A percentile compares a stretch with the other conserved stretches of the same genome.
Conservation (phyloP, 2,329 filamentous ascomycete species). For the Venturia oleaginea region DNA sequence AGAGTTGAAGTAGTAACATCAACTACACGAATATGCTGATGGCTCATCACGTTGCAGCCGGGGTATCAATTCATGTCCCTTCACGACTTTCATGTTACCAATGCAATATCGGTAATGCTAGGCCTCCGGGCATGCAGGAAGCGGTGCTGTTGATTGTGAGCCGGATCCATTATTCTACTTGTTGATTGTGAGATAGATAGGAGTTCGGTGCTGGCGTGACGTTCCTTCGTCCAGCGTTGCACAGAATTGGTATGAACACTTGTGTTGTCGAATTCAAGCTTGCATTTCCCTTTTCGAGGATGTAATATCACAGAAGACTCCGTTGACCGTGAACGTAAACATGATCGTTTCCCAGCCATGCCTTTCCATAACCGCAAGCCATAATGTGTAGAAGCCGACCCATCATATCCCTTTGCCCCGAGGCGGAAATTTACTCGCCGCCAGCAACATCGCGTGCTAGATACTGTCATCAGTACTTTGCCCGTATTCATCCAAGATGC, state of each 20-base stretch:
- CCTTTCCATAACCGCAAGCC: conserved; percentile 2
- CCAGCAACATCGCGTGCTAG: conserved; percentile 30
- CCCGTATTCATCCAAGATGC: background rate
- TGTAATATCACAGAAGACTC: conserved; percentile 8
- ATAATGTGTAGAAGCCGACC: background rate
- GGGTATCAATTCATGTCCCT: no score
- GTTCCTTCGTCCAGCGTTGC: no score
- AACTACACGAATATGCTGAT: background rate
- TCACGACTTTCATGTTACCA: no score
- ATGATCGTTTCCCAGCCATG: conserved; percentile 7
- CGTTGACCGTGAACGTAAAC: background rate
- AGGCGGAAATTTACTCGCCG: conserved; percentile 23
- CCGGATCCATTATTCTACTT: no score
- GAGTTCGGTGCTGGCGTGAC: no score
- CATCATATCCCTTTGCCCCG: background rate
- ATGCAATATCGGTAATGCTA: no score
- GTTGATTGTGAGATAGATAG: no score
- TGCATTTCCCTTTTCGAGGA: background rate
- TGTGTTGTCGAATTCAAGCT: background rate
- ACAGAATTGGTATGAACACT: background rate
- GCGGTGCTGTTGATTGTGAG: no score
- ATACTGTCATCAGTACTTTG: conserved; percentile 3
- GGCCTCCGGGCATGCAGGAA: no score
- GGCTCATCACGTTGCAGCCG: no score
- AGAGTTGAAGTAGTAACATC: background rate